Conservation (phyloP, 495 filamentous ascomycete genomes). For the Neurospora sp. region DNA sequence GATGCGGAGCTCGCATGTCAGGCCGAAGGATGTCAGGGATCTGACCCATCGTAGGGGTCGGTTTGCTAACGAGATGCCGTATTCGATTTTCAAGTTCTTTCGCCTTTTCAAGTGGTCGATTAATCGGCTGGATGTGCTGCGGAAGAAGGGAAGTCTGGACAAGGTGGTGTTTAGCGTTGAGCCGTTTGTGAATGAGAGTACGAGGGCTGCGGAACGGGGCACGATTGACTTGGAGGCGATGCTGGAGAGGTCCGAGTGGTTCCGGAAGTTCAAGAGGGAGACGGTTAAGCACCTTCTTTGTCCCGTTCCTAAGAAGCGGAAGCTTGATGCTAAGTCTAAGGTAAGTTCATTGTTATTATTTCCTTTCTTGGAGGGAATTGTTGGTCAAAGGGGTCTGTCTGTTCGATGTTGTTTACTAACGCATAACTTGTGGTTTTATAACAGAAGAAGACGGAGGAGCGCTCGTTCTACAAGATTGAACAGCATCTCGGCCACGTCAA, state of each 20-base stretch:
- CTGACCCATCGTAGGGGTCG: not conserved
- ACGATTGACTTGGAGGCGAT: not conserved
- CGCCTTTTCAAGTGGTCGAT: not conserved
- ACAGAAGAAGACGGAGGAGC: not conserved
- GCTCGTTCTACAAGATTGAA: not conserved
- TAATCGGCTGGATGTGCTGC: not conserved
- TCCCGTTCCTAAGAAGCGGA: not conserved
- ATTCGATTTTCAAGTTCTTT: not conserved
- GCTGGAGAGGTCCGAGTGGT: not conserved
- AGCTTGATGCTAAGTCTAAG: not conserved
- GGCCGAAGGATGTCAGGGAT: not conserved
- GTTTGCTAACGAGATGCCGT: not conserved
- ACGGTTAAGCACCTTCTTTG: not conserved
- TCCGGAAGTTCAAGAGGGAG: not conserved
- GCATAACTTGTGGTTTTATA: not conserved
- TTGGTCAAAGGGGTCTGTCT: not conserved
- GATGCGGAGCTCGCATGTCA: not conserved
- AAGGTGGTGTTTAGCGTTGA: not conserved
- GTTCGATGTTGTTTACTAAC: not conserved
- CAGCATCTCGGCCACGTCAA: not conserved
- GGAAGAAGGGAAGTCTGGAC: not conserved
- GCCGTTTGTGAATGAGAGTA: not conserved
- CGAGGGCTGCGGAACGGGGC: not conserved
- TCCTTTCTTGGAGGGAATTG: not conserved
- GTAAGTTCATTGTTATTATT: not conserved